These are phyloP conservation scores for Thraustochytrium sp. DNA, from an alignment of 352 stramenopile species.

Conservation along the genomic window DNA sequence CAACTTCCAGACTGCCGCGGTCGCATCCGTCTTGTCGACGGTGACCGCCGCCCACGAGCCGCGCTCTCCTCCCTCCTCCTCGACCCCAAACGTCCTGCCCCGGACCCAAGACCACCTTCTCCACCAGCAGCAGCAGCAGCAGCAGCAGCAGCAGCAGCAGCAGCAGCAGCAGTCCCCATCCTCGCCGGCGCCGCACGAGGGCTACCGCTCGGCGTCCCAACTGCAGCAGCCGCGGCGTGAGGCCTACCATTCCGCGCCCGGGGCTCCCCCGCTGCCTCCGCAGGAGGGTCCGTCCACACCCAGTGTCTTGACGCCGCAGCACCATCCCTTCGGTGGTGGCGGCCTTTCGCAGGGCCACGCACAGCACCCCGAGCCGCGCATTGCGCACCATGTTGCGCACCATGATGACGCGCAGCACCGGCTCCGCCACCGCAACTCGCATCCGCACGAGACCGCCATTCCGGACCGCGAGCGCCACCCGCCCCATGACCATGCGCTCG, in stretches of 20 bases:
- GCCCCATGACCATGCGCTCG: neutral
- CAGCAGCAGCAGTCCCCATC: neutral
- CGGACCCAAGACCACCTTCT: neutral
- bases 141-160: neutral
- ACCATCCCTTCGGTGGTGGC: too few species aligned
- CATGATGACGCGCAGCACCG: neutral
- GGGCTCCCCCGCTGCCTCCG: too few species aligned
- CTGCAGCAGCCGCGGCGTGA: neutral
- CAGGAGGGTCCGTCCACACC: too few species aligned
- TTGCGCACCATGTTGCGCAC: too few species aligned
- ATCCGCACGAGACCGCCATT: neutral
- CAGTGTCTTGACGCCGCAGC: too few species aligned
- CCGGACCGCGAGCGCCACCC: neutral
- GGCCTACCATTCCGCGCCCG: too few species aligned
- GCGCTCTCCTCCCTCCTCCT: neutral
- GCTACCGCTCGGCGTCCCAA: neutral
- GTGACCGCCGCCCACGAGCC: neutral
- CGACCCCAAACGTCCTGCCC: neutral
- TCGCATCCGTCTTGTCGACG: neutral
- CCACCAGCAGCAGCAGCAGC: neutral
- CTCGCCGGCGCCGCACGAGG: neutral
- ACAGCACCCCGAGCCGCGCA: too few species aligned
- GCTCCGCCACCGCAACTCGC: neutral
- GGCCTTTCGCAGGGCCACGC: too few species aligned
- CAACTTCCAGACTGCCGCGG: too few species aligned